These are phyloP conservation scores for Chlorophyllum brunneum DNA, from an alignment of 768 basidiomycete genomes.

Conservation along the genomic window DNA sequence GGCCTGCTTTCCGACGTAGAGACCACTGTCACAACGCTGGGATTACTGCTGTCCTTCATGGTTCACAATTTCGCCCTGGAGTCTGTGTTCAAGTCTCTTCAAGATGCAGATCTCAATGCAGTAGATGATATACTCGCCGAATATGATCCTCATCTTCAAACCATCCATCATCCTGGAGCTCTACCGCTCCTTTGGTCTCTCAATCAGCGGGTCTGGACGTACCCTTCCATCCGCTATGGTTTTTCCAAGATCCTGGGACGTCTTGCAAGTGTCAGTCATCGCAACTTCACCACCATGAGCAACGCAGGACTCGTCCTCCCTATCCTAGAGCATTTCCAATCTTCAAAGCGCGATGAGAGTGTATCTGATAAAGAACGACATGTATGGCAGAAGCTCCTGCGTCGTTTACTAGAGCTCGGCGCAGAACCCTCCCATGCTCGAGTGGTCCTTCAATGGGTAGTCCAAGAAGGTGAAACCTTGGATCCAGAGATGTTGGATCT, in stretches of 20 bases:
- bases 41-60: constrained; percentile 61
- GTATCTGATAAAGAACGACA: constrained; percentile 48
- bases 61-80: constrained; percentile 59
- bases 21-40: constrained; percentile 8
- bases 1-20: constrained; percentile 44
- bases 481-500: constrained; percentile 68
- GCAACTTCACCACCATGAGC: constrained; percentile 67
- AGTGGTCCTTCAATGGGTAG: constrained; percentile 54
- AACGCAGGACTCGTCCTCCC: constrained; percentile 51
- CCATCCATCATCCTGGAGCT: constrained; percentile 57
- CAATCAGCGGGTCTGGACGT: constrained; percentile 10
- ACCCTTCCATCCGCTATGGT: constrained; percentile 41
- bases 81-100: constrained; percentile 50
- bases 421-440: constrained; percentile 62
- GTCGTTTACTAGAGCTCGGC: constrained; percentile 73
- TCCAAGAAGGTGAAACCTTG: constrained; percentile 45
- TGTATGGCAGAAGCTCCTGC: constrained; percentile 56
- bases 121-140: constrained; percentile 37
- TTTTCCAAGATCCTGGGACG: constrained; percentile 62
- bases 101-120: constrained; percentile 28
- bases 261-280: constrained; percentile 55
- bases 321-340: constrained; percentile 46
- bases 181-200: constrained; percentile 58
- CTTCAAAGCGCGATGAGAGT: constrained; percentile 14
- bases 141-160: constrained; percentile 35